These are phyloP conservation scores for Nosema bombycis DNA, from an alignment of 371 early-diverging fungal species.

Conservation along the genomic window DNA sequence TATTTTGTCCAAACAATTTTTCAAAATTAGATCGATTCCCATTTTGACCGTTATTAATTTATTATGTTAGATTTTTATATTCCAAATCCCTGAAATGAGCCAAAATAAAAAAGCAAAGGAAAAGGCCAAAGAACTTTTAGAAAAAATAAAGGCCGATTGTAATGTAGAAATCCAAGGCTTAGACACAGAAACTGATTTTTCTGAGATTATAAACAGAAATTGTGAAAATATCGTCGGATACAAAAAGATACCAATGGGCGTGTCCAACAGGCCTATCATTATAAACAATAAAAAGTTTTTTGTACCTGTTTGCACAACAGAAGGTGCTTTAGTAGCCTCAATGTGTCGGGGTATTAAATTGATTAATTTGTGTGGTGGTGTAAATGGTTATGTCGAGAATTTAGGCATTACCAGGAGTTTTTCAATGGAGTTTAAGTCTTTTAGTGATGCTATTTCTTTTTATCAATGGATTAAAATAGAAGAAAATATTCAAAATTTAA, in stretches of 20 bases:
- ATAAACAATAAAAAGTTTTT: constrained; percentile 70
- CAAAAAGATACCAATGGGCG: constrained; percentile 80
- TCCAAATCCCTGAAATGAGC: neutral
- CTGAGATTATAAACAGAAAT: constrained; percentile 77
- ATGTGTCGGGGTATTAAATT: constrained; percentile 89
- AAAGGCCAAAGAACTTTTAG: neutral
- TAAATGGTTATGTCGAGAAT: constrained; percentile 69
- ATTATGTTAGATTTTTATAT: neutral
- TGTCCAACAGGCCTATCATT: constrained; percentile 23
- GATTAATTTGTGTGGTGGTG: constrained; percentile 78
- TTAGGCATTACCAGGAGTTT: constrained; percentile 90
- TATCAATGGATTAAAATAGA: constrained; percentile 39
- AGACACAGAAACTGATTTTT: constrained; percentile 72
- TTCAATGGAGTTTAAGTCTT: constrained; percentile 74
- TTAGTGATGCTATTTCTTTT: constrained; percentile 67
- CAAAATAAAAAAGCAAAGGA: constrained; percentile 2
- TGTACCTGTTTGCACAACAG: constrained; percentile 90
- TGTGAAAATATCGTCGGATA: constrained; percentile 92
- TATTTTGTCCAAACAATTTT: no score
- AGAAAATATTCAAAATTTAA: constrained; percentile 15
- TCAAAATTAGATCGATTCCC: no score
- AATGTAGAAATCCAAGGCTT: neutral
- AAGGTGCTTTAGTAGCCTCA: constrained; percentile 85
- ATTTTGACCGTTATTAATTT: no score
- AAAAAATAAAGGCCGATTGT: neutral